Evolutionary conservation across 768 basidiomycete genomes (phyloP).

Genomic region (Psilocybe cyanescens): DNA sequence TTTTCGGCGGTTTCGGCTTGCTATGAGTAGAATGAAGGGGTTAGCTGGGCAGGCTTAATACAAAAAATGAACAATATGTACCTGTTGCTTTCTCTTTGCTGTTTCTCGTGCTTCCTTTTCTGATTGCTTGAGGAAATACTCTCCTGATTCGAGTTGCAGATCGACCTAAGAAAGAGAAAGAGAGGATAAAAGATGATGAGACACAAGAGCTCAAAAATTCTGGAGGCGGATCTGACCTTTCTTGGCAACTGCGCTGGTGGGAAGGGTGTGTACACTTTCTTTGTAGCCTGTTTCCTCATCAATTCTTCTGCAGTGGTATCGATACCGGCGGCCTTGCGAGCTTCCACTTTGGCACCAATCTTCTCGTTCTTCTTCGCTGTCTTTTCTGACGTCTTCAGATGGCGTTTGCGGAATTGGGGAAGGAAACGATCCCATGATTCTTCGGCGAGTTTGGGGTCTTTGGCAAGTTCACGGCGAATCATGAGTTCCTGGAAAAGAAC

Average conservation of each 20-base stretch:
- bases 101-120: constrained; percentile 84
- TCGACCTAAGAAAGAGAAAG: constrained; percentile 61
- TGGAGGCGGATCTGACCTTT: constrained; percentile 60
- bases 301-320: constrained; percentile 37
- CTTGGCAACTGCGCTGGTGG: constrained; percentile 93
- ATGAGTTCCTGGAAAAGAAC: constrained; percentile 78
- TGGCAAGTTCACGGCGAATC: constrained; percentile 96
- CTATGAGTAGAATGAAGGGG: constrained; percentile 36
- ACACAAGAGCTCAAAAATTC: neutral
- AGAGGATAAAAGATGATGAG: neutral
- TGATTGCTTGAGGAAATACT: constrained; percentile 93
- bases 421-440: constrained; percentile 98
- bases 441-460: constrained; percentile 92
- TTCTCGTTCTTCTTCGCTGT: constrained; percentile 87
- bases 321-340: constrained; percentile 69
- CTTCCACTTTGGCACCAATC: constrained; percentile 60
- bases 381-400: constrained; percentile 94
- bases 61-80: constrained; percentile 25
- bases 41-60: too few relatives aligned
- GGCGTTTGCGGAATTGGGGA: constrained; percentile 92
- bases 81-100: constrained; percentile 78
- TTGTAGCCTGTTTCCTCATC: constrained; percentile 44
- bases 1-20: constrained; percentile 79
- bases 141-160: constrained; percentile 93
- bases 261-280: constrained; percentile 97